Percentiles rank a stretch among this genome's conserved stretches.
Evolutionary conservation across 106 monocot species (phyloP).

Genomic region (Dendrobium chrysotoxum): DNA sequence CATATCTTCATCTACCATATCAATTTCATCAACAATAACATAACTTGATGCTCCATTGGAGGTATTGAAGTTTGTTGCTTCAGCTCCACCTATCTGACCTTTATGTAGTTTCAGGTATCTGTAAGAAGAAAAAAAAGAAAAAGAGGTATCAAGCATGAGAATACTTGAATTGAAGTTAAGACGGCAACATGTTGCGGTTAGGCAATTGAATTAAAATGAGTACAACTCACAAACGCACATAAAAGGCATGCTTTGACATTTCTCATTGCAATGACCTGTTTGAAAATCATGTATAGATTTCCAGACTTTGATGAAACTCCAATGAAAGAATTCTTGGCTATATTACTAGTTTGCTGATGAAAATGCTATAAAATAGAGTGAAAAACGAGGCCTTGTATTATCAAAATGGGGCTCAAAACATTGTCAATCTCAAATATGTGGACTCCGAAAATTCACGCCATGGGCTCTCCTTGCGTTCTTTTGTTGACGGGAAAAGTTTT

Average conservation of each 20-base stretch:
- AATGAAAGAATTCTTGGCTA: too few species aligned
- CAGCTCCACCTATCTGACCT: slow-evolving; percentile 22
- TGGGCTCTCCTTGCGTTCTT: too few species aligned
- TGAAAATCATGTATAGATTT: neutral
- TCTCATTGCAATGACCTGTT: neutral
- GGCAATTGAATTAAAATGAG: neutral
- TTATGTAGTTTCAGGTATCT: slow-evolving; percentile 78
- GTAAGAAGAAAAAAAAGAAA: too few species aligned
- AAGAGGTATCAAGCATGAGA: too few species aligned
- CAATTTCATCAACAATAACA: slow-evolving; percentile 52
- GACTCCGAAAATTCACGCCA: too few species aligned
- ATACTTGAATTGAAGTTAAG: neutral
- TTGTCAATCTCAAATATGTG: too few species aligned
- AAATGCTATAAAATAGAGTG: too few species aligned
- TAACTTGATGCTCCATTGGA: slow-evolving; percentile 36
- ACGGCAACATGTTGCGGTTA: neutral
- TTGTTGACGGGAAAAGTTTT: too few species aligned
- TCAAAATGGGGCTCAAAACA: too few species aligned
- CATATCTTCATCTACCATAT: slow-evolving; percentile 3
- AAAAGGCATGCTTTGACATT: neutral
- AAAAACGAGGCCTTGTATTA: too few species aligned
- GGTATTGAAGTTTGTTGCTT: slow-evolving; percentile 8
- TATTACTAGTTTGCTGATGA: too few species aligned
- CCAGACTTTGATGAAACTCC: neutral
- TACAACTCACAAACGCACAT: neutral